Evolutionary conservation across 148 eudicot species (phyloP), one percentile per base, ranked within the genome.

Genomic region (Selenicereus undatus): DNA sequence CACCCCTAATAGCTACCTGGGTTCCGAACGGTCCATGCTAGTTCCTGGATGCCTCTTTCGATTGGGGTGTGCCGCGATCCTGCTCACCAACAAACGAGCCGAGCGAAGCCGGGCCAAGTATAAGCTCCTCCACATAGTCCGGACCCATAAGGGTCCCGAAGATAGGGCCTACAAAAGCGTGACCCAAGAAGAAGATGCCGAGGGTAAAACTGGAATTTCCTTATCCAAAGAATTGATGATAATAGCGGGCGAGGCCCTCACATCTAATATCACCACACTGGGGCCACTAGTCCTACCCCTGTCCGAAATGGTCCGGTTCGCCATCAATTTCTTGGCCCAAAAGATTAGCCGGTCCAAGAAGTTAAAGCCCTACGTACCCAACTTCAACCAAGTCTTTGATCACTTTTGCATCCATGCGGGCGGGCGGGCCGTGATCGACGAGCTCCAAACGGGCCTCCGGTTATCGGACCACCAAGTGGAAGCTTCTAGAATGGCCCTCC

Each of bases 401-500:
- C 88, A 86, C 66, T 78, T 84, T 80, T 84, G 86, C 35, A 76
- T 84, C 43, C 88, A 86, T 20, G 86, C 84, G 0, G 88, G 86
- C 5, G 88, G 88, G 30, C 76, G 83, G 29, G 91, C 91, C 5
- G 86, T 89, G 65, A 89, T 89, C 22, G 88, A 89, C 29, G 91
- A 86, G 85, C 62, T 86, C 27, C 86, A 86, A 78, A 86, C 78
- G 75, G 82, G 74, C 48, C 89, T 89, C 3, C 66, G 75, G 42
- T 82, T 86, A 13, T 76, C 91, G 48, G 82, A 58, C 17, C 74
- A 79, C 35, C 88, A 89, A 45, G 88, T 86, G 70, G 91, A 89
- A 75, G 85, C 88, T 30, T 89, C 89, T 51, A 84, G 84, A 32
- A 86, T 84, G 88, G 72, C 78, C 11, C 65, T 86, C 8, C 84